Percentiles rank a stretch among this genome's conserved stretches.
phyloP scores from a whole-genome alignment of 768 basidiomycete species.

The Tricholoma hemisulphureum region DNA sequence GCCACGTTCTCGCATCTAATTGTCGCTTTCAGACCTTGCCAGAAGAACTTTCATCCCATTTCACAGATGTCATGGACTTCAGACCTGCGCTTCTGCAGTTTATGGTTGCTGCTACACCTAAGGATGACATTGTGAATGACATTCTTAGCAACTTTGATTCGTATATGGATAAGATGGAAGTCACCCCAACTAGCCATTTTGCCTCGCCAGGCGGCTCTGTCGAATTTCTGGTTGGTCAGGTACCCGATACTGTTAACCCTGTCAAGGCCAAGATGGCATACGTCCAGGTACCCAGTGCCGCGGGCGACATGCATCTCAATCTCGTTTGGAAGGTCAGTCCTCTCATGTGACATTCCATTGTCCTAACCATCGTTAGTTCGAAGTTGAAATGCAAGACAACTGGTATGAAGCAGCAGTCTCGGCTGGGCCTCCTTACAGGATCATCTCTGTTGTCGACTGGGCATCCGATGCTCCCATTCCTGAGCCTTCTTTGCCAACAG shows the following conservation, averaged over 20 bases:
- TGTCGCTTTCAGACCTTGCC: slow-evolving; percentile 51
- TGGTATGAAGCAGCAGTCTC: slow-evolving; percentile 94
- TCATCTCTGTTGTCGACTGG: slow-evolving; percentile 93
- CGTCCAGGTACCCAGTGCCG: slow-evolving; percentile 71
- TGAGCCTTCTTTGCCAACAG: slow-evolving; percentile 28
- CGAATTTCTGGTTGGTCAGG: slow-evolving; percentile 50
- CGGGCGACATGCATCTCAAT: slow-evolving; percentile 59
- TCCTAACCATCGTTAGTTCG: slow-evolving; percentile 49
- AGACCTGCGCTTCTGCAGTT: slow-evolving; percentile 70
- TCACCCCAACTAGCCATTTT: slow-evolving; percentile 43
- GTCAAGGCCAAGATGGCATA: slow-evolving; percentile 82
- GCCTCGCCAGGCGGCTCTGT: slow-evolving; percentile 40
- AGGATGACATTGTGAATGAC: slow-evolving; percentile 43
- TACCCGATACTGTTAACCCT: slow-evolving; percentile 75
- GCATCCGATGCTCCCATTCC: slow-evolving; percentile 72
- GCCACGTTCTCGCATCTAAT: slow-evolving; percentile 53
- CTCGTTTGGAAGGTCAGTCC: slow-evolving; percentile 83
- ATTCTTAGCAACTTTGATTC: slow-evolving; percentile 50
- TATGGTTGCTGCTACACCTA: slow-evolving; percentile 72
- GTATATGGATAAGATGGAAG: slow-evolving; percentile 49
- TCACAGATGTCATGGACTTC: slow-evolving; percentile 36
- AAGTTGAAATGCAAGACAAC: slow-evolving; percentile 92
- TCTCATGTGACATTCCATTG: neutral
- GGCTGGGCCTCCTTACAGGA: slow-evolving; percentile 66
- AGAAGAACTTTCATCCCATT: slow-evolving; percentile 26